Conservation (phyloP, 2,329 filamentous ascomycete genomes). For the Huntiella savannae region DNA sequence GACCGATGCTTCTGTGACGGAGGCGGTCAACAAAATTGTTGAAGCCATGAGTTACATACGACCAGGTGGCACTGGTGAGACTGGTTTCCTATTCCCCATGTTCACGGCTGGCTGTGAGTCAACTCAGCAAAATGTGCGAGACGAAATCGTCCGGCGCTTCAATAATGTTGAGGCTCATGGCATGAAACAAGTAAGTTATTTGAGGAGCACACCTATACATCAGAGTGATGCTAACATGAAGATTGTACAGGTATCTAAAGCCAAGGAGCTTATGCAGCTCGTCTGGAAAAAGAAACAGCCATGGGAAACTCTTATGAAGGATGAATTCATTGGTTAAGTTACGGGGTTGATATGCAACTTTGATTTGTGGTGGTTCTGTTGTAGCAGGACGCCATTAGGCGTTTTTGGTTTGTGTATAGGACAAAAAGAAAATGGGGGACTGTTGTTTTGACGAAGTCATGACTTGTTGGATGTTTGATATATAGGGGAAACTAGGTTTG, state of each 20-base stretch:
- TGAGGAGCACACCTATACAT: background rate
- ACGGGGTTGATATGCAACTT: no score
- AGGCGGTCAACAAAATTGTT: constrained; percentile 43
- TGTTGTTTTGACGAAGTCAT: no score
- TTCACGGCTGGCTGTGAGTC: constrained; percentile 70
- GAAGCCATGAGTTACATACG: constrained; percentile 41
- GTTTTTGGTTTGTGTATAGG: no score
- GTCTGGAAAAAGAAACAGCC: constrained; percentile 49
- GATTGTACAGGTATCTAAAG: constrained; percentile 30
- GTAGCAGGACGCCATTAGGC: no score
- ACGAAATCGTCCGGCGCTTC: constrained; percentile 45
- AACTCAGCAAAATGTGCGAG: constrained; percentile 32
- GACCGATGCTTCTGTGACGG: constrained; percentile 39
- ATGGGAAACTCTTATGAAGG: constrained; percentile 48
- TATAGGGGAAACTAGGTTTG: no score
- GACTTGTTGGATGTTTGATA: no score
- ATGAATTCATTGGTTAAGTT: constrained; percentile 47
- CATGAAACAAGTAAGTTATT: constrained; percentile 48
- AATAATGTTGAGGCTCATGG: constrained; percentile 51
- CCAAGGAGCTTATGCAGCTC: constrained; percentile 45
- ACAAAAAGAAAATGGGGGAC: no score
- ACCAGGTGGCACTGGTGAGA: constrained; percentile 50
- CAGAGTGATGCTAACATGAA: constrained; percentile 11
- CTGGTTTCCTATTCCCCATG: constrained; percentile 59
- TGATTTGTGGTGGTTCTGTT: no score